Percentiles rank a stretch among this genome's conserved stretches.
These are phyloP conservation scores for Tremella mesenterica DNA, from an alignment of 768 basidiomycete genomes.

Conservation along the genomic window DNA sequence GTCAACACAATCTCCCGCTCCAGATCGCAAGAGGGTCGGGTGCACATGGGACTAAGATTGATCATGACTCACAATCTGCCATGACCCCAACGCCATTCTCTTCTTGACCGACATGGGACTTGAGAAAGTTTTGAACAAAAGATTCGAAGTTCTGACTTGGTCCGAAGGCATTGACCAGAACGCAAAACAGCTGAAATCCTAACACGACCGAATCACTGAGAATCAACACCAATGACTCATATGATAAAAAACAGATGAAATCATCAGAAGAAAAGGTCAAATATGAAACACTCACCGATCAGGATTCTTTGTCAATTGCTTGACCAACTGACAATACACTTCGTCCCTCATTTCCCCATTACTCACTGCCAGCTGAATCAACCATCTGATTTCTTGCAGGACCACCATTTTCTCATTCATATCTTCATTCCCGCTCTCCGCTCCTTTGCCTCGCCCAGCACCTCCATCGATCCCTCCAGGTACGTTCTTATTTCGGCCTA, in stretches of 20 bases:
- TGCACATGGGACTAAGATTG: neutral
- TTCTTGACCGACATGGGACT: slow-evolving; percentile 56
- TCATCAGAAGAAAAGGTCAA: neutral
- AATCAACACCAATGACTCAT: neutral
- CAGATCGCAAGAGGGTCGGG: neutral
- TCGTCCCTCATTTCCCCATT: slow-evolving; percentile 84
- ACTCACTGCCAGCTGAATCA: slow-evolving; percentile 66
- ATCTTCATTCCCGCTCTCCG: too few relatives aligned
- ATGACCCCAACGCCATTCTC: slow-evolving; percentile 79
- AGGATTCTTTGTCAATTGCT: slow-evolving; percentile 77
- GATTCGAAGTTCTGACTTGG: slow-evolving; percentile 88
- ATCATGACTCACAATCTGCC: slow-evolving; percentile 59
- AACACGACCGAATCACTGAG: slow-evolving; percentile 72
- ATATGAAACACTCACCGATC: slow-evolving; percentile 54
- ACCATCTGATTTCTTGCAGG: slow-evolving; percentile 78
- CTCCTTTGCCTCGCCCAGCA: neutral
- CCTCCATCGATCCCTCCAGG: neutral
- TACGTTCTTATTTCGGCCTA: slow-evolving; percentile 1
- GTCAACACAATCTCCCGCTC: neutral
- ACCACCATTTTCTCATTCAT: slow-evolving; percentile 33
- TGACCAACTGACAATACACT: slow-evolving; percentile 86
- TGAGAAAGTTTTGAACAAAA: slow-evolving; percentile 71
- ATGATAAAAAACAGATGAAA: too few relatives aligned
- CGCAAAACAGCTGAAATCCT: slow-evolving; percentile 88
- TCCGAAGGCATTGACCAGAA: slow-evolving; percentile 81